Conservation (phyloP, 805 yeast species). For the Saturnispora kantuleensis region DNA sequence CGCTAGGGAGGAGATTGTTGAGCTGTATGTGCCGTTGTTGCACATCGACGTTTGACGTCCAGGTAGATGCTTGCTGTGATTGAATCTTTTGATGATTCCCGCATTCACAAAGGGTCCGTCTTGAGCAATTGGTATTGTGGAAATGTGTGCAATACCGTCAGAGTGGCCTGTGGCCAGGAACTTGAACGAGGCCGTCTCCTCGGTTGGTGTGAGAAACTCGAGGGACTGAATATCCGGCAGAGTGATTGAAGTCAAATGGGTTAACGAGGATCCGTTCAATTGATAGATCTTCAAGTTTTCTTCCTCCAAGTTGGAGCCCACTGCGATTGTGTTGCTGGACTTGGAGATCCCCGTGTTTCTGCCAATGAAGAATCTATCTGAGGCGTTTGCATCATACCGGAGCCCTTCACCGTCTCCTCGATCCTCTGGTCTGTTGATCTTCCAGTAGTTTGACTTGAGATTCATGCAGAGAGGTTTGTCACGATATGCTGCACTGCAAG, state of each 20-base stretch:
- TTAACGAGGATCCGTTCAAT: conserved; percentile 31
- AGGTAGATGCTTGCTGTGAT: conserved; percentile 57
- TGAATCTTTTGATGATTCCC: conserved; percentile 66
- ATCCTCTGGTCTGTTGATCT: conserved; percentile 9
- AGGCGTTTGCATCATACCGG: background rate
- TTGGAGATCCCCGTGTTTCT: conserved; percentile 34
- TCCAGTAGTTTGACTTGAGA: conserved; percentile 26
- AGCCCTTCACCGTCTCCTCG: background rate
- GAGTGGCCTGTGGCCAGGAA: conserved; percentile 63
- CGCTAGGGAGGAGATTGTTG: conserved; percentile 28
- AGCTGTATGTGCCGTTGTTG: conserved; percentile 11
- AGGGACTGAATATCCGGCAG: conserved; percentile 45
- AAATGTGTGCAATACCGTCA: conserved; percentile 64
- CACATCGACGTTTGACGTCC: conserved; percentile 9
- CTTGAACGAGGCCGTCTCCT: conserved; percentile 23
- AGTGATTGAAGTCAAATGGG: conserved; percentile 51
- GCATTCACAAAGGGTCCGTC: conserved; percentile 39
- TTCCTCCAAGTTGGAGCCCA: conserved; percentile 37
- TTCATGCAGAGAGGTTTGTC: background rate
- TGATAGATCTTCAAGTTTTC: conserved; percentile 44
- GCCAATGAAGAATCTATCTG: conserved; percentile 10
- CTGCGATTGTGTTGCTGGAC: conserved; percentile 33
- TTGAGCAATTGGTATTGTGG: conserved; percentile 47
- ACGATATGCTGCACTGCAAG: background rate
- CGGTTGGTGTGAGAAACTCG: conserved; percentile 34